Evolutionary conservation across 768 basidiomycete species (phyloP).

Genomic region (Rhizopogon roseolus): DNA sequence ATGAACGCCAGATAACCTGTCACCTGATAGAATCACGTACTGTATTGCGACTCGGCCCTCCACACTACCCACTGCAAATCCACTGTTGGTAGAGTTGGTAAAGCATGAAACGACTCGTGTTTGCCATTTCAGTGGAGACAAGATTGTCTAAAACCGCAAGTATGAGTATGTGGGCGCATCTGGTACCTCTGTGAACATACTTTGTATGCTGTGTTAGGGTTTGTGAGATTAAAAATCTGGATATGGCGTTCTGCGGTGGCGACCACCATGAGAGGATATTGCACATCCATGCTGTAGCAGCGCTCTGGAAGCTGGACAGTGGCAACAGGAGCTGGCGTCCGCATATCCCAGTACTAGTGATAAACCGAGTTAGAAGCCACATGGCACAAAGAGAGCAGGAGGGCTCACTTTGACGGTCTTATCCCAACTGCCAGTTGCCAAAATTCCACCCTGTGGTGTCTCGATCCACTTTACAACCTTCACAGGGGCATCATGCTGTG

Average conservation of each 20-base stretch:
- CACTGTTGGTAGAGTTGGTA: conserved; percentile 57
- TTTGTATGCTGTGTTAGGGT: conserved; percentile 76
- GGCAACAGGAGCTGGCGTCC: conserved; percentile 69
- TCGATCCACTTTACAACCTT: conserved; percentile 82
- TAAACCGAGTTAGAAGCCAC: neutral
- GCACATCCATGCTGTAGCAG: conserved; percentile 83
- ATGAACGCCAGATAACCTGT: neutral
- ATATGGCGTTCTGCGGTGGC: conserved; percentile 92
- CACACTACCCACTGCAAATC: conserved; percentile 82
- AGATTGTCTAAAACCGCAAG: conserved; percentile 50
- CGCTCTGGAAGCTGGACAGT: conserved; percentile 84
- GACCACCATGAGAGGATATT: conserved; percentile 82
- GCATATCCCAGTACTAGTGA: conserved; percentile 87
- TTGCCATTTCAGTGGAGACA: conserved; percentile 91
- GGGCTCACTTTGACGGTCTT: conserved; percentile 82
- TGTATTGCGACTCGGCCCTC: conserved; percentile 95
- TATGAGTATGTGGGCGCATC: neutral
- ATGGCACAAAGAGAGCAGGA: neutral
- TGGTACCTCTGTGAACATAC: conserved; percentile 31
- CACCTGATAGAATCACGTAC: conserved; percentile 43
- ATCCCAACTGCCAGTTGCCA: conserved; percentile 97
- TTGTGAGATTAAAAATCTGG: conserved; percentile 82
- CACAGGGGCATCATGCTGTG: conserved; percentile 87
- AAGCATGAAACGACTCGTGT: conserved; percentile 85
- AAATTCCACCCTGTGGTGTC: conserved; percentile 64